A percentile compares a stretch with the other conserved stretches of the same genome.
phyloP scores from a whole-genome alignment of 495 filamentous ascomycete species.

The Neurospora cerealis region DNA sequence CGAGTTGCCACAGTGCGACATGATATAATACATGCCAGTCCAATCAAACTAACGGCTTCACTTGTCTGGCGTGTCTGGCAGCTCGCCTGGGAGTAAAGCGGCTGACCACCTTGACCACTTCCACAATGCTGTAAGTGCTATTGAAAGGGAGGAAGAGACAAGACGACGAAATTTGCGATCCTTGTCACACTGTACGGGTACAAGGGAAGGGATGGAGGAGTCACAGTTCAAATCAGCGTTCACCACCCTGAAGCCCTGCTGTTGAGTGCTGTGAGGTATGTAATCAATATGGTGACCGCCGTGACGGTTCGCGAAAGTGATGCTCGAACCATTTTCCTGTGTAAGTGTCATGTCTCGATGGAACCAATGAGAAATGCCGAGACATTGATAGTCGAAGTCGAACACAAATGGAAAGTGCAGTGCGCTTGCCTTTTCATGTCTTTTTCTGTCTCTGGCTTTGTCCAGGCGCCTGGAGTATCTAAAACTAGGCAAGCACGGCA shows the following conservation, averaged over 20 bases:
- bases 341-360: neutral
- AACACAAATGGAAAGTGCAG: neutral
- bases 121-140: neutral
- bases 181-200: neutral
- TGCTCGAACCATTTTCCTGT: neutral
- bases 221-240: neutral
- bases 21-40: neutral
- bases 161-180: neutral
- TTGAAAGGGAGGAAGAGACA: neutral
- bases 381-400: neutral
- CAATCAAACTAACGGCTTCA: neutral
- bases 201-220: neutral
- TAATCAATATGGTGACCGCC: neutral
- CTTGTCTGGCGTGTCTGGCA: neutral
- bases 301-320: neutral
- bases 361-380: neutral
- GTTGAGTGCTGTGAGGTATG: neutral
- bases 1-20: neutral
- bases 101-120: neutral
- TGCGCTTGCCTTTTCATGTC: neutral
- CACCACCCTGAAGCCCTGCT: neutral
- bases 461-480: neutral
- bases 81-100: neutral
- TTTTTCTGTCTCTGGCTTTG: neutral
- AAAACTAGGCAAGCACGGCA: neutral